phyloP scores from a whole-genome alignment of 2,329 filamentous ascomycete species.

The Biscogniauxia marginata region DNA sequence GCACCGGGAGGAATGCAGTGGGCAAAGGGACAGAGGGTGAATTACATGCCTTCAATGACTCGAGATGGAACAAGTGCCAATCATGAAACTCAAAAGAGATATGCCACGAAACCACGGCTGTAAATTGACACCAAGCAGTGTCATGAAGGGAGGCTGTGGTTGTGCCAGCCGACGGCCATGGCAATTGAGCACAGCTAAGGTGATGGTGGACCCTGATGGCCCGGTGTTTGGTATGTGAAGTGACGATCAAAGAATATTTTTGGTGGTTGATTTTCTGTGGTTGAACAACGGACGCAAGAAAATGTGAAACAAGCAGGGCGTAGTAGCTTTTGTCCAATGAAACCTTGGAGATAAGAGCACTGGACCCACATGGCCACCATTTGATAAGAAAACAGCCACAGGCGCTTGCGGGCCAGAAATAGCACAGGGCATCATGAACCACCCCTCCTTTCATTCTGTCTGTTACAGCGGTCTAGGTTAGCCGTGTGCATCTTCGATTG shows the following conservation, averaged over 20 bases:
- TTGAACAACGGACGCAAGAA: not conserved
- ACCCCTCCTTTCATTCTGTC: no score
- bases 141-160: not conserved
- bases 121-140: not conserved
- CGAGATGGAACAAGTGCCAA: not conserved
- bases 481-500: no score
- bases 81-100: no score
- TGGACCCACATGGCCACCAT: not conserved
- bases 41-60: constrained; percentile 9
- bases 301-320: not conserved
- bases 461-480: no score
- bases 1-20: not conserved
- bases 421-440: not conserved
- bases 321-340: not conserved
- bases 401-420: not conserved
- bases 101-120: not conserved
- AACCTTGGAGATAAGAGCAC: not conserved
- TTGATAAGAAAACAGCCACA: not conserved
- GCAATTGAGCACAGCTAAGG: not conserved
- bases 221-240: not conserved
- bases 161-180: not conserved
- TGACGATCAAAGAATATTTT: not conserved
- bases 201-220: not conserved
- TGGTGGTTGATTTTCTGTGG: not conserved
- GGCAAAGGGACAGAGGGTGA: not conserved